Conservation (phyloP, 2,329 filamentous ascomycete species). For the Calonectria crousiana region DNA sequence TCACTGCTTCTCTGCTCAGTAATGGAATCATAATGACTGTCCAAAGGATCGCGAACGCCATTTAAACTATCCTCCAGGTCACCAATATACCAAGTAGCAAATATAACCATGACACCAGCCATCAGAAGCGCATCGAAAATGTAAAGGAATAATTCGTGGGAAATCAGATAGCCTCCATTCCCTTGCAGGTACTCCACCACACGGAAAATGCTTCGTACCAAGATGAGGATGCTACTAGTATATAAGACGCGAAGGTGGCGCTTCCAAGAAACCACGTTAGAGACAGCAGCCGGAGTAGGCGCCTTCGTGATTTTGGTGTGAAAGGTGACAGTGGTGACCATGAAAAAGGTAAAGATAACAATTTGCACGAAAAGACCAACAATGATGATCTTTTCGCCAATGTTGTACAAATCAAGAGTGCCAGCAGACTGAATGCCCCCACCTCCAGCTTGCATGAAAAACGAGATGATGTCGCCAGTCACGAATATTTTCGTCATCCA, state of each 20-base stretch:
- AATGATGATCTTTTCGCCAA: conserved; percentile 60
- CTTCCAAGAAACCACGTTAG: conserved; percentile 42
- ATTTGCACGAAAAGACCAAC: conserved; percentile 65
- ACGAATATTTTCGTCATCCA: conserved; percentile 64
- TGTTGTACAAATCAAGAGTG: conserved; percentile 4
- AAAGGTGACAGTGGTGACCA: conserved; percentile 57
- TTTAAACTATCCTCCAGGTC: background rate
- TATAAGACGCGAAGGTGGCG: conserved; percentile 37
- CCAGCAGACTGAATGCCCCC: conserved; percentile 20
- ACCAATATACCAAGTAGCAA: background rate
- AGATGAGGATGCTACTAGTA: conserved; percentile 45
- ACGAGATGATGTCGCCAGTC: conserved; percentile 58
- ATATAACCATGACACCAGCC: conserved; percentile 7
- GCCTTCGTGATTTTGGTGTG: conserved; percentile 44
- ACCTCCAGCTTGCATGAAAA: conserved; percentile 42
- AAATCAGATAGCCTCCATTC: conserved; percentile 44
- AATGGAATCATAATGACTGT: background rate
- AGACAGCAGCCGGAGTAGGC: background rate
- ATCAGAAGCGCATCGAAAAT: conserved; percentile 50
- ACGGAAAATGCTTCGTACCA: conserved; percentile 53
- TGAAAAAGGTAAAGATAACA: conserved; percentile 63
- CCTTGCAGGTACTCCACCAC: conserved; percentile 53
- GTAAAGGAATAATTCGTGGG: conserved; percentile 48
- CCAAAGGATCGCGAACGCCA: background rate
- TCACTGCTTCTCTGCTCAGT: background rate